These are phyloP conservation scores for Lactarius sanguifluus DNA, from an alignment of 768 basidiomycete species.

Conservation along the genomic window DNA sequence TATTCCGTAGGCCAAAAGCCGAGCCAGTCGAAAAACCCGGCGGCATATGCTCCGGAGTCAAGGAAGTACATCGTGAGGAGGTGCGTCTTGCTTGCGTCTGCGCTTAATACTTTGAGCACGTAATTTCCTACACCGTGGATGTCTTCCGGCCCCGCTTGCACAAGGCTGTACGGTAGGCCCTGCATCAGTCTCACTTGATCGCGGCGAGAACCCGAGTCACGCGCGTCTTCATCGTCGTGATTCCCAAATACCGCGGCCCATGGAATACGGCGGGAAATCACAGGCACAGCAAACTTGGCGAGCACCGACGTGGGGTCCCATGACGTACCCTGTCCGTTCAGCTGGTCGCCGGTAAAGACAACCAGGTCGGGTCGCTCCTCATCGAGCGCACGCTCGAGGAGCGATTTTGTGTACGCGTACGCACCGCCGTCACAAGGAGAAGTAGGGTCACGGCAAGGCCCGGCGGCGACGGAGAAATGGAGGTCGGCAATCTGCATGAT, in stretches of 20 bases:
- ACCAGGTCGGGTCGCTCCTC: slow-evolving; percentile 86
- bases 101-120: slow-evolving; percentile 77
- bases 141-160: slow-evolving; percentile 75
- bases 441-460: slow-evolving; percentile 71
- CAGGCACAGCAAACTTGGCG: slow-evolving; percentile 81
- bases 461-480: slow-evolving; percentile 83
- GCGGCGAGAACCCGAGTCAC: slow-evolving; percentile 43
- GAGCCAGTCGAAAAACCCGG: slow-evolving; percentile 57
- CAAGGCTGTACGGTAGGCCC: slow-evolving; percentile 80
- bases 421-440: slow-evolving; percentile 54
- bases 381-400: slow-evolving; percentile 71
- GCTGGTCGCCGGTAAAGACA: slow-evolving; percentile 90
- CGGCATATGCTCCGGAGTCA: slow-evolving; percentile 80
- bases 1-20: slow-evolving; percentile 75
- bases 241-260: slow-evolving; percentile 96
- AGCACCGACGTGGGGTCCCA: slow-evolving; percentile 90
- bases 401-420: slow-evolving; percentile 75
- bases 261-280: slow-evolving; percentile 72
- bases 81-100: slow-evolving; percentile 86
- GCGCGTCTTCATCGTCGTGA: slow-evolving; percentile 80
- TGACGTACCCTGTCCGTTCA: slow-evolving; percentile 86
- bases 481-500: slow-evolving; percentile 91
- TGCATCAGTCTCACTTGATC: slow-evolving; percentile 72
- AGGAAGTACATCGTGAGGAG: slow-evolving; percentile 90
- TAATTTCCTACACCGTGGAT: slow-evolving; percentile 94